phyloP scores from a whole-genome alignment of 805 yeast species.

The Barnettozyma sucrosica region DNA sequence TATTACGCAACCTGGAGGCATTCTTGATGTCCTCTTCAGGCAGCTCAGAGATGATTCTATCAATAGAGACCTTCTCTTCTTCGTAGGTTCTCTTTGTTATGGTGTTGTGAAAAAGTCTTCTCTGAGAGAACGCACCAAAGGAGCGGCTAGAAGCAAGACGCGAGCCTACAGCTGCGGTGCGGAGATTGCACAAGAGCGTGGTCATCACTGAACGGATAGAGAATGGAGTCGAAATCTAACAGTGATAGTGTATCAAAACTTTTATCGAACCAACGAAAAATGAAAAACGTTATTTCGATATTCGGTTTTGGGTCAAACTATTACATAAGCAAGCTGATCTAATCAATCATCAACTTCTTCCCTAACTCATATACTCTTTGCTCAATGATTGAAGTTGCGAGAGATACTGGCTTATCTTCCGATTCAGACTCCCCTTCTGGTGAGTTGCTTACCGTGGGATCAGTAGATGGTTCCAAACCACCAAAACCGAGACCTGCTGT shows the following conservation, averaged over 20 bases:
- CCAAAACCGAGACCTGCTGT: too few relatives aligned
- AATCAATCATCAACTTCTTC: too few relatives aligned
- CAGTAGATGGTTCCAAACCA: too few relatives aligned
- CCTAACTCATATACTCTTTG: too few relatives aligned
- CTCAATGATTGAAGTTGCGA: too few relatives aligned
- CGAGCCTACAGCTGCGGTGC: constrained; percentile 7
- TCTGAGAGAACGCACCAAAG: constrained; percentile 6
- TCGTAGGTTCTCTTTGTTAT: constrained; percentile 42
- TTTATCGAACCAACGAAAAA: neutral
- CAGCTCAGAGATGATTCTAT: constrained; percentile 45
- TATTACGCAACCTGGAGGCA: constrained; percentile 70
- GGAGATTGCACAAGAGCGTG: constrained; percentile 12
- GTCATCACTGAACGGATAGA: constrained; percentile 14
- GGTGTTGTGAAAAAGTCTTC: constrained; percentile 32
- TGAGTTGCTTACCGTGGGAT: too few relatives aligned
- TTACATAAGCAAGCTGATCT: too few relatives aligned
- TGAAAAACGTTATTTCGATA: too few relatives aligned
- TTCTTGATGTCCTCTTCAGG: constrained; percentile 46
- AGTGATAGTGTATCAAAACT: neutral
- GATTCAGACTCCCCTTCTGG: too few relatives aligned
- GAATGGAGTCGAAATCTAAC: neutral
- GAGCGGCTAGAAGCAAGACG: constrained; percentile 7
- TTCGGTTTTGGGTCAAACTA: too few relatives aligned
- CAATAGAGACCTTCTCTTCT: constrained; percentile 67
- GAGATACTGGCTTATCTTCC: too few relatives aligned